These are phyloP conservation scores for Oldenlandia corymbosa DNA, from an alignment of 257 asterid species.

Conservation along the genomic window DNA sequence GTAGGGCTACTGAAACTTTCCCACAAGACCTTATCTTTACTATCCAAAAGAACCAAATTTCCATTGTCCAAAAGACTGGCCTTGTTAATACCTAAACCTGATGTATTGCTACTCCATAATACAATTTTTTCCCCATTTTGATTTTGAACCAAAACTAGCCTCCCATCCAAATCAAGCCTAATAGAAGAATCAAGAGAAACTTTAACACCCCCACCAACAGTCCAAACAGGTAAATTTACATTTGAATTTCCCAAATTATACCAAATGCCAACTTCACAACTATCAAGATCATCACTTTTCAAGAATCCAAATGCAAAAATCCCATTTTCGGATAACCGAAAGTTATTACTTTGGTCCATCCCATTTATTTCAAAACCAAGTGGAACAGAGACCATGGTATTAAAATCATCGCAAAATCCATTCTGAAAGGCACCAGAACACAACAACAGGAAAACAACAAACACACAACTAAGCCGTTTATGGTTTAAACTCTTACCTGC, in stretches of 20 bases:
- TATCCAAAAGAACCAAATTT: slow-evolving; percentile 45
- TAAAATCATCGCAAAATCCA: slow-evolving; percentile 36
- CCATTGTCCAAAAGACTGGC: slow-evolving; percentile 59
- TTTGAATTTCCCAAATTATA: slow-evolving; percentile 44
- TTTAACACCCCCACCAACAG: slow-evolving; percentile 54
- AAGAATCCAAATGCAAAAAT: slow-evolving; percentile 67
- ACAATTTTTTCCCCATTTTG: slow-evolving; percentile 32
- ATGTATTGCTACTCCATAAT: slow-evolving; percentile 65
- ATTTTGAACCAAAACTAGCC: slow-evolving; percentile 41
- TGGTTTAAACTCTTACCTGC: slow-evolving; percentile 35
- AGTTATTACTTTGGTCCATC: slow-evolving; percentile 28
- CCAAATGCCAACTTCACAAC: slow-evolving; percentile 46
- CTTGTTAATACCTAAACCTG: slow-evolving; percentile 45
- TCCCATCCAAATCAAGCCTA: slow-evolving; percentile 51
- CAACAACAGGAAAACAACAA: slow-evolving; percentile 23
- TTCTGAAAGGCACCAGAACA: slow-evolving; percentile 25
- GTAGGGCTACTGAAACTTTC: slow-evolving; percentile 57
- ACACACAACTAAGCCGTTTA: slow-evolving; percentile 12
- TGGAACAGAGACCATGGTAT: slow-evolving; percentile 41
- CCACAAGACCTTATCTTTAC: slow-evolving; percentile 45
- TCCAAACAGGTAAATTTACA: slow-evolving; percentile 57
- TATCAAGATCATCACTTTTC: slow-evolving; percentile 39
- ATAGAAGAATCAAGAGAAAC: slow-evolving; percentile 48
- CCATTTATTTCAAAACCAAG: slow-evolving; percentile 57
- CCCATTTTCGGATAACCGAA: slow-evolving; percentile 67